Conservation (phyloP, 2,329 filamentous ascomycete species). For the Fusarium redolens region DNA sequence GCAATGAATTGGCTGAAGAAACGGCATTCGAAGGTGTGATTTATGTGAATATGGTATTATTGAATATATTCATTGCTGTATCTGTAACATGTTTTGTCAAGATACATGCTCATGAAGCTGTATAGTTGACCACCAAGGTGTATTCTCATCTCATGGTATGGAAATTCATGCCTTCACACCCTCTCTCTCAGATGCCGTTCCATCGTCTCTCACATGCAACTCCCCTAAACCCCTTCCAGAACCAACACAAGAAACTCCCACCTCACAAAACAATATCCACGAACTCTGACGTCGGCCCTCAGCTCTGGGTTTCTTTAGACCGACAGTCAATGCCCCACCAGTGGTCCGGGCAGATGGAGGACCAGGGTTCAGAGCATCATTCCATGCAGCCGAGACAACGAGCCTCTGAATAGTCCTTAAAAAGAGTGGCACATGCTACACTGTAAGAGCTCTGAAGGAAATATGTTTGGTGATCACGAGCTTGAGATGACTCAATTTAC, state of each 20-base stretch:
- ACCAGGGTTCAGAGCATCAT: conserved; percentile 36
- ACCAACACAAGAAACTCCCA: background rate
- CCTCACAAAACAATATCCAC: background rate
- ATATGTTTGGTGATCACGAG: conserved; percentile 14
- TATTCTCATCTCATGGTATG: background rate
- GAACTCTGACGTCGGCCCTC: conserved; percentile 35
- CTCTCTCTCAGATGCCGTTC: background rate
- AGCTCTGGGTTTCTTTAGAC: conserved; percentile 8
- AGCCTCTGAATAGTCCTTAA: background rate
- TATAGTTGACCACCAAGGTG: background rate
- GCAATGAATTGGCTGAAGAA: background rate
- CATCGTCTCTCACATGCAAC: conserved; percentile 22
- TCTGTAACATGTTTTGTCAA: too few species aligned
- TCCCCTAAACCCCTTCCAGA: background rate
- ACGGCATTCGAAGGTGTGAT: background rate
- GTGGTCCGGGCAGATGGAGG: conserved; percentile 45
- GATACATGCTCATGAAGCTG: background rate
- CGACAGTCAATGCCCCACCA: conserved; percentile 24
- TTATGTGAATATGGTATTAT: background rate
- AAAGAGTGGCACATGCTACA: background rate
- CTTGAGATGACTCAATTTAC: conserved; percentile 5
- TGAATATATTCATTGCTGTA: accelerated
- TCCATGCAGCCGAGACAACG: conserved; percentile 43
- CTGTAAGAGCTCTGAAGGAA: background rate
- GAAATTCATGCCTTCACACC: conserved; percentile 15